phyloP scores from a whole-genome alignment of 176 grass and related monocot genomes.

The Hsuehochloa calcarea region DNA sequence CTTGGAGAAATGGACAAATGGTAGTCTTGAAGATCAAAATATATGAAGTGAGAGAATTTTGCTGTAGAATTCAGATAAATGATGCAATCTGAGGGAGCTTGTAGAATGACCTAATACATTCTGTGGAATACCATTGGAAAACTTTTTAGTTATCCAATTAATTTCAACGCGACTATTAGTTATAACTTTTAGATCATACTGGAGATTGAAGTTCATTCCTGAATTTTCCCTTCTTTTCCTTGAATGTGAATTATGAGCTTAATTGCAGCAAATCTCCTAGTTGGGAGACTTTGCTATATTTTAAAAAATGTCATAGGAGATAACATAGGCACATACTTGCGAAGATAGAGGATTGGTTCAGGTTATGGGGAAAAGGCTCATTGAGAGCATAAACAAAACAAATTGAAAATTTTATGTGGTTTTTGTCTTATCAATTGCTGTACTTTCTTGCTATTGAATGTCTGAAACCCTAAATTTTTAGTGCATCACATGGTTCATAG shows the following conservation, averaged over 20 bases:
- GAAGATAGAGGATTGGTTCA: not conserved
- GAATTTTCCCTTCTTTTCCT: not conserved
- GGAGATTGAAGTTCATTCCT: not conserved
- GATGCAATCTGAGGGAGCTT: not conserved
- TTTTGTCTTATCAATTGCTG: not conserved
- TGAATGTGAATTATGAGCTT: not conserved
- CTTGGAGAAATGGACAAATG: not conserved
- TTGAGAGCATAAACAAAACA: not conserved
- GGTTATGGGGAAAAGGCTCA: not conserved
- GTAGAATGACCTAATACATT: not conserved
- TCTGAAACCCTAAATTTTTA: not conserved
- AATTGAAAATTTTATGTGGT: not conserved
- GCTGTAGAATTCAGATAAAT: slow-evolving; percentile 1
- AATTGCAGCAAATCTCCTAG: not conserved
- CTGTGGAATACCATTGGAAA: not conserved
- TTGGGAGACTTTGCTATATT: not conserved
- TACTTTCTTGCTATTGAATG: not conserved
- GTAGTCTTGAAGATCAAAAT: not conserved
- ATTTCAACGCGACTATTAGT: not conserved
- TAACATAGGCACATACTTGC: not conserved
- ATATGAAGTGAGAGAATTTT: not conserved
- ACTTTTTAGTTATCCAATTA: not conserved
- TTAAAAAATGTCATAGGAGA: not conserved
- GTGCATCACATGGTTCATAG: slow-evolving; percentile 19
- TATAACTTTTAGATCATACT: not conserved